Evolutionary conservation across 2,329 filamentous ascomycete species (phyloP).

Genomic region (Nemania sp.): DNA sequence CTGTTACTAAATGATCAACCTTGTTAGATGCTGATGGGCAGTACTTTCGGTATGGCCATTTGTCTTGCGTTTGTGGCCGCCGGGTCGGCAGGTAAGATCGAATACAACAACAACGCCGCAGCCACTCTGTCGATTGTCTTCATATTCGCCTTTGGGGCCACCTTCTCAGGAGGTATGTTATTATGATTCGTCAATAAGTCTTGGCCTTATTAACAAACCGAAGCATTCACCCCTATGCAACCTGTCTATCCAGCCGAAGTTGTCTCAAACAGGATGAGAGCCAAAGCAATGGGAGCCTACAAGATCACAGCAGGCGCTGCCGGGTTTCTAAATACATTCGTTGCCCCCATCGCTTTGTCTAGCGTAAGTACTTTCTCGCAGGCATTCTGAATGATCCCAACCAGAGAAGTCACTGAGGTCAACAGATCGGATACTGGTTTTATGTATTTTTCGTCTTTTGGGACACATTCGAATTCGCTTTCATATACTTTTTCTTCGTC

Average conservation of each 20-base stretch:
- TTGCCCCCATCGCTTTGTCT: constrained; percentile 38
- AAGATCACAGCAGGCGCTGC: constrained; percentile 45
- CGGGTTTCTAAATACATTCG: constrained; percentile 44
- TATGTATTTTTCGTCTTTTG: constrained; percentile 46
- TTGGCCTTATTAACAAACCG: constrained; percentile 11
- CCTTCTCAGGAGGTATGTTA: constrained; percentile 38
- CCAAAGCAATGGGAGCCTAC: constrained; percentile 45
- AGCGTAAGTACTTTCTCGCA: constrained; percentile 31
- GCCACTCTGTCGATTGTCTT: constrained; percentile 45
- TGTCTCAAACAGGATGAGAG: constrained; percentile 45
- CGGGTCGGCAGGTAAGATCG: constrained; percentile 43
- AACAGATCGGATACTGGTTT: constrained; percentile 44
- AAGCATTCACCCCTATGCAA: constrained; percentile 46
- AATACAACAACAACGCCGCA: constrained; percentile 42
- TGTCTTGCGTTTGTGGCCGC: constrained; percentile 45
- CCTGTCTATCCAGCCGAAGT: constrained; percentile 46
- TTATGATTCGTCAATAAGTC: background rate
- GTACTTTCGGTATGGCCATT: constrained; percentile 44
- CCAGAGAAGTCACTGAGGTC: background rate
- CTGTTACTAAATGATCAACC: background rate
- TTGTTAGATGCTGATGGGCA: constrained; percentile 42
- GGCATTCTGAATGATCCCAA: background rate
- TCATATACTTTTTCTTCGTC: constrained; percentile 44
- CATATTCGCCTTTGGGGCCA: constrained; percentile 46
- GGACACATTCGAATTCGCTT: constrained; percentile 42